phyloP scores from a whole-genome alignment of 2,329 filamentous ascomycete genomes.

The Daldinia sp. region DNA sequence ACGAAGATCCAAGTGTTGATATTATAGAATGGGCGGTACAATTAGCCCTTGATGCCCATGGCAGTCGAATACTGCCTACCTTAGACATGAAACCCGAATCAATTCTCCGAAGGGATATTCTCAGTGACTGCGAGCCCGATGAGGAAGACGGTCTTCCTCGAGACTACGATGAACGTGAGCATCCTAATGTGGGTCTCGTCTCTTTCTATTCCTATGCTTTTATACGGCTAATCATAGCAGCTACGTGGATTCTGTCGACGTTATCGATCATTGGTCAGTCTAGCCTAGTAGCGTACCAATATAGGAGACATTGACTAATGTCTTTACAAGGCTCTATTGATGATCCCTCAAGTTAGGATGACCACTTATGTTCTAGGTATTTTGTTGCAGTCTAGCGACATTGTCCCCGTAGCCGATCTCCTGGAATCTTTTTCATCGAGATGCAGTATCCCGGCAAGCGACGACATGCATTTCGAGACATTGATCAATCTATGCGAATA shows the following conservation, averaged over 20 bases:
- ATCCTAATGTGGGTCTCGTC: constrained; percentile 18
- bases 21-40: constrained; percentile 14
- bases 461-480: constrained; percentile 1
- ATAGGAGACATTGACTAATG: constrained; percentile 8
- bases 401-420: background rate
- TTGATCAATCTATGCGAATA: constrained; percentile 7
- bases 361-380: background rate
- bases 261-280: constrained; percentile 32
- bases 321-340: constrained; percentile 23
- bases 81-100: constrained; percentile 12
- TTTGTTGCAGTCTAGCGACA: background rate
- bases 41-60: background rate
- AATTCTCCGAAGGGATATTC: constrained; percentile 25
- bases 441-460: background rate
- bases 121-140: constrained; percentile 20
- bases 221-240: constrained; percentile 16
- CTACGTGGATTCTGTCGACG: constrained; percentile 9
- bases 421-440: constrained; percentile 23
- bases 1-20: background rate
- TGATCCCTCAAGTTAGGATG: constrained; percentile 21
- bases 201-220: background rate
- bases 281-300: background rate
- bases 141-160: constrained; percentile 16
- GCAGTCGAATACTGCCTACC: background rate
- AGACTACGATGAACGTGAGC: constrained; percentile 5